These are phyloP conservation scores for Pythium sukuiense DNA, from an alignment of 352 stramenopile species.

Conservation along the genomic window DNA sequence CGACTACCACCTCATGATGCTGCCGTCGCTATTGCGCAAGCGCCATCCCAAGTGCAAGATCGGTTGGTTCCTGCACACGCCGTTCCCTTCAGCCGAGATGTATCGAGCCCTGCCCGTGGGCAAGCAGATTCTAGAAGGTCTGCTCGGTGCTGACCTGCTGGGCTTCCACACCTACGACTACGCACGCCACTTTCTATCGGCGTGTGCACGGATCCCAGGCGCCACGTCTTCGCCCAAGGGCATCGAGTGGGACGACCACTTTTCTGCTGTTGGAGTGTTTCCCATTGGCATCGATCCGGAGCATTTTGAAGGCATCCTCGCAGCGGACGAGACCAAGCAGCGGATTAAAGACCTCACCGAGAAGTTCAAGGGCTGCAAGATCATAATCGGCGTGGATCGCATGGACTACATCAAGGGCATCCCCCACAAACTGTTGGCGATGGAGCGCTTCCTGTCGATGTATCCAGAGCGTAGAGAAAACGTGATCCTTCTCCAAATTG, in stretches of 20 bases:
- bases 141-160: slow-evolving; percentile 79
- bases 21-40: slow-evolving; percentile 75
- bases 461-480: slow-evolving; percentile 90
- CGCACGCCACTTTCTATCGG: slow-evolving; percentile 80
- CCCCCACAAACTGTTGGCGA: slow-evolving; percentile 80
- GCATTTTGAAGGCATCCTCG: slow-evolving; percentile 71
- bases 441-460: slow-evolving; percentile 82
- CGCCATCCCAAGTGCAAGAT: slow-evolving; percentile 75
- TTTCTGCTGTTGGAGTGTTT: slow-evolving; percentile 78
- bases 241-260: slow-evolving; percentile 79
- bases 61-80: slow-evolving; percentile 89
- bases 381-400: slow-evolving; percentile 85
- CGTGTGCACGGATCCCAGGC: slow-evolving; percentile 71
- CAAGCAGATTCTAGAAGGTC: slow-evolving; percentile 72
- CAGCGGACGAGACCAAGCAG: slow-evolving; percentile 46
- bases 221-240: slow-evolving; percentile 77
- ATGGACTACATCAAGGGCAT: slow-evolving; percentile 91
- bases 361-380: slow-evolving; percentile 73
- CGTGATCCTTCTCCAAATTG: slow-evolving; percentile 94
- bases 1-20: slow-evolving; percentile 89
- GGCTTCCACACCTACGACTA: slow-evolving; percentile 90
- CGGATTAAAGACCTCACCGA: slow-evolving; percentile 56
- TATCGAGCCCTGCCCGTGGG: slow-evolving; percentile 84
- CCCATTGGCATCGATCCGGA: slow-evolving; percentile 87
- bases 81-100: slow-evolving; percentile 85